Evolutionary conservation across 148 eudicot genomes (phyloP).

Genomic region (Chenopodium berlandieri): DNA sequence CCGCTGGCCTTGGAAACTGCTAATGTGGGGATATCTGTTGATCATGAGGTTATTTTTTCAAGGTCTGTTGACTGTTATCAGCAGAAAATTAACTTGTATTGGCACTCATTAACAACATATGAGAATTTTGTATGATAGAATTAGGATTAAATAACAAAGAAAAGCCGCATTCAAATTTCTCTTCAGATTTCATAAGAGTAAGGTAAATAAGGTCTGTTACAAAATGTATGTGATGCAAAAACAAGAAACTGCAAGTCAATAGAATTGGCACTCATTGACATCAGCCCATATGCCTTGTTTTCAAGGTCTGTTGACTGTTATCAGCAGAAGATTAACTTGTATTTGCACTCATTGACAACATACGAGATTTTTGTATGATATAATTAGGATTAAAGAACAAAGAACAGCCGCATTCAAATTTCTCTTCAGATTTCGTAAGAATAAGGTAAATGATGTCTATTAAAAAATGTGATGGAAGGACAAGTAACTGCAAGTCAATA

Average conservation of each 20-base stretch:
- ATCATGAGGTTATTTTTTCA: too few species aligned
- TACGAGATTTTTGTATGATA: background rate
- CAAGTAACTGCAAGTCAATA: constrained; percentile 34
- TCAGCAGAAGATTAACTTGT: background rate
- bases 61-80: background rate
- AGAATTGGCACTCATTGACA: background rate
- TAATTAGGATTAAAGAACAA: constrained; percentile 6
- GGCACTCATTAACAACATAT: background rate
- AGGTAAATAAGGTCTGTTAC: constrained; percentile 14
- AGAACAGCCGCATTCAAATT: constrained; percentile 7
- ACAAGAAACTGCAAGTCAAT: constrained; percentile 34
- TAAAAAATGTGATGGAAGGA: constrained; percentile 22
- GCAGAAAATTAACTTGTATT: too few species aligned
- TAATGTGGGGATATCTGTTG: background rate
- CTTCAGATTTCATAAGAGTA: background rate
- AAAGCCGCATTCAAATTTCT: constrained; percentile 6
- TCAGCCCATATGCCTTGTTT: too few species aligned
- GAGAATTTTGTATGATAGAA: background rate
- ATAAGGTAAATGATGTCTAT: background rate
- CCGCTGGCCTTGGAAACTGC: too few species aligned
- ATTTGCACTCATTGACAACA: background rate
- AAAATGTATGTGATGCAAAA: constrained; percentile 10
- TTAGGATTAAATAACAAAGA: constrained; percentile 7
- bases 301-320: background rate
- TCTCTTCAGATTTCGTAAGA: background rate